Base-by-base conservation (phyloP, 164 flowering plant species). In the Magnolia officinalis region DNA sequence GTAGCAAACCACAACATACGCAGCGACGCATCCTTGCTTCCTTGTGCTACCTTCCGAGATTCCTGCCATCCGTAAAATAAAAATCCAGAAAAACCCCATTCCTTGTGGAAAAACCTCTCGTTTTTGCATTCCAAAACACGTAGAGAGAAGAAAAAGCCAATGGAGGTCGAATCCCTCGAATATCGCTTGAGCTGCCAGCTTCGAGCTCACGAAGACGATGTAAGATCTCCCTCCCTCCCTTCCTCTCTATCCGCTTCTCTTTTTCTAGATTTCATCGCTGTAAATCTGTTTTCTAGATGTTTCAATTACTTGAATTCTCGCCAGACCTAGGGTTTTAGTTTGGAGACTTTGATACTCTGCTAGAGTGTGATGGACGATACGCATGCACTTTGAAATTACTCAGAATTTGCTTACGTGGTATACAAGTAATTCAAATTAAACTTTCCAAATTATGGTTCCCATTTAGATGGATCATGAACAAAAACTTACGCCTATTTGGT, bases 151-250 rank as follows among this genome's bases (percentile, higher is more conserved):
- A 37, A 37, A 37, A 37, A 37, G 2, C 45, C 61, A 11, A 90
- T 91, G 93, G 93, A 88, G 37, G 80, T 87, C 76, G 90, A 87
- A 72, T 82, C 67, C 72, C 76, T 77, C 4, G 84, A 86, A 10
- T 90, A 90, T 74, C 78, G 75, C 9, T 78, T 91, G 24, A 81
- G 93, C 58, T 86, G 85, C 84, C 85, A 90, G 67, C 91, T 91
- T 21, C 84, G 80, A 5, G 95, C 91, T 49, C 95, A 91, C 78
- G 93, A 88, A 71, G 92, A 81, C 74, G 95, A 91, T 50, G 95
- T 91, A 82, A 80, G 81, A 26, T 74, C 74, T 49, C 71, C 68
- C 18, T 51, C 68, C 65, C 26, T 63, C 67, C 6, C 26, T 63
- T 63, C 6, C 45, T 23, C 66, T 23, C 61, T 55, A 18, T 55